Evolutionary conservation across 352 stramenopile genomes (phyloP), one percentile per base, ranked within the genome.

Genomic region (Lagenidium giganteum): DNA sequence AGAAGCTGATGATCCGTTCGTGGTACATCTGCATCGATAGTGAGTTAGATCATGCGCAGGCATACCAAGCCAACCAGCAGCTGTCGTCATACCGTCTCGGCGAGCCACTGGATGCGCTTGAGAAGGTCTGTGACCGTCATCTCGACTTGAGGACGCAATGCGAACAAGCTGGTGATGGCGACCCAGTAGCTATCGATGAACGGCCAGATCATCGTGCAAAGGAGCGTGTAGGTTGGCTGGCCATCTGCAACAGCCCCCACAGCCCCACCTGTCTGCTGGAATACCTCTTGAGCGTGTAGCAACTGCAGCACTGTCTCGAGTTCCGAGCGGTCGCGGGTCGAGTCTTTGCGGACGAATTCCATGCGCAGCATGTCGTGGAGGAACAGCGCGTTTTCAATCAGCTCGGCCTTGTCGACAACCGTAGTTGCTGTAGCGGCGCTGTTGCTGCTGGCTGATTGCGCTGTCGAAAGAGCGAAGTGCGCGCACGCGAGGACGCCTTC

Each of bases 151-250:
- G 71, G 65, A 13, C 78, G 75, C 29, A 91, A 50, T 8, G 73
- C 79, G 24, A 87, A 77, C 21, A 91, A 54, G 64, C 76, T 87
- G 34, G 66, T 78, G 47, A 91, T 61, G 8, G 76, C 73, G 18
- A 91, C 79, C 76, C 76, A 91, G 64, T 91, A 91, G 59, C 73
- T 87, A 47, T 93, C 81, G 45, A 93, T 81, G 38, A 91, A 93
- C n/a, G 81, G 81, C 81, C 78, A 91, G n/a, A 86, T 54, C 17
- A 90, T 59, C 20, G 65, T 86, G 51, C 74, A 86, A 33, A 93
- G 50, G 47, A 93, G 51, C 26, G 75, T 74, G 13, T 88, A 60
- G 47, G 86, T 67, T 11, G 65, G 53, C 13, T 73, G 56, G 21
- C 45, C 43, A 11, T 54, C 42, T 22, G 21, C 22, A 14, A 61